Percentiles rank a stretch among this genome's conserved stretches.
phyloP scores from a whole-genome alignment of 805 yeast genomes.

The Spathaspora passalidarum region DNA sequence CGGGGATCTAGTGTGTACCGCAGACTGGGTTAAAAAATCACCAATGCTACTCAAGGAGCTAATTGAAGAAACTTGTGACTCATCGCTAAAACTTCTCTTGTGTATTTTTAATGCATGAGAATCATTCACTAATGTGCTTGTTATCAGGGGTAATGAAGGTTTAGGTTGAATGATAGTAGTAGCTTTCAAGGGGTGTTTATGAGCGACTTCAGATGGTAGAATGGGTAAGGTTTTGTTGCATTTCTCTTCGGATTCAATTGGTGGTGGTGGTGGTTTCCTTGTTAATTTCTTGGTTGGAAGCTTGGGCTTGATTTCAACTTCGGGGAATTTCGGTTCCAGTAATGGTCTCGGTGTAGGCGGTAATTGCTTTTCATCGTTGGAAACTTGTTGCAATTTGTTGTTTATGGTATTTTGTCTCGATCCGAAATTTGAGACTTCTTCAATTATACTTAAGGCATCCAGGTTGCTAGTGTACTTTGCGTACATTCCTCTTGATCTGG shows the following conservation, averaged over 20 bases:
- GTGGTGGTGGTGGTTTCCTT: constrained; percentile 5
- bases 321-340: neutral
- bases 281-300: neutral
- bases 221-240: constrained; percentile 1
- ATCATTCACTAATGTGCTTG: neutral
- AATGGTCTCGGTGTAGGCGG: constrained; percentile 10
- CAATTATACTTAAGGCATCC: constrained; percentile 42
- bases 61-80: constrained; percentile 36
- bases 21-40: constrained; percentile 22
- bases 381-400: neutral
- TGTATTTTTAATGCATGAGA: constrained; percentile 11
- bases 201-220: neutral
- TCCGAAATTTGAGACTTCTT: constrained; percentile 31
- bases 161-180: neutral
- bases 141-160: neutral
- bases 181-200: neutral
- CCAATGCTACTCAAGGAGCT: constrained; percentile 36
- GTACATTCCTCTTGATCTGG: neutral
- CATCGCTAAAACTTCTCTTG: constrained; percentile 35
- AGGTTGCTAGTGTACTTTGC: neutral
- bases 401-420: constrained; percentile 30
- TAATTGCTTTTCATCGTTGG: constrained; percentile 4
- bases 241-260: neutral
- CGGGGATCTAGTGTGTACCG: neutral
- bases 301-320: neutral